phyloP scores from a whole-genome alignment of 1,284 basidiomycete genomes.

The Ceratobasidium sp. region DNA sequence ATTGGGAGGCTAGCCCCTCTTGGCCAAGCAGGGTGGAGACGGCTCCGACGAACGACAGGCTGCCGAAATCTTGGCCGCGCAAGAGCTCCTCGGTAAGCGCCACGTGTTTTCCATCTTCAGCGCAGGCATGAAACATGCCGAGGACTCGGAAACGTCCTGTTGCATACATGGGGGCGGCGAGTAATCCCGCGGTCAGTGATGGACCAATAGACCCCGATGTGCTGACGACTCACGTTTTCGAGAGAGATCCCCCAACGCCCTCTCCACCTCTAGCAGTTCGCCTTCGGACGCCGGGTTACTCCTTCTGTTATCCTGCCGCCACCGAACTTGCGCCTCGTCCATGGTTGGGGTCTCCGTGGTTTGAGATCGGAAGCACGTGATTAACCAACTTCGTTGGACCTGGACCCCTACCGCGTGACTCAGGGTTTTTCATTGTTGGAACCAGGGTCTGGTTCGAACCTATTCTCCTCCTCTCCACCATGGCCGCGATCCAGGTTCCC shows the following conservation, averaged over 20 bases:
- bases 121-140: background rate
- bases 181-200: background rate
- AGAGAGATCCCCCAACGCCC: background rate
- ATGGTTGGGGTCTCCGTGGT: background rate
- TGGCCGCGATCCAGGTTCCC: no score
- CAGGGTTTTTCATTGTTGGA: no score
- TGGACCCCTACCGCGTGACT: no score
- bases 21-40: constrained; percentile 8
- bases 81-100: background rate
- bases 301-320: background rate
- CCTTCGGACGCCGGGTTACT: constrained; percentile 21
- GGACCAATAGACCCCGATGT: no score
- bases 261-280: background rate
- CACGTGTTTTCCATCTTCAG: background rate
- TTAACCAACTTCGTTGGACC: no score
- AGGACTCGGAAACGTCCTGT: background rate
- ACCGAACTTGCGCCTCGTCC: background rate
- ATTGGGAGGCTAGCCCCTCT: constrained; percentile 10
- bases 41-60: background rate
- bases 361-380: background rate
- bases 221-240: background rate
- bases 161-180: background rate
- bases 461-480: no score
- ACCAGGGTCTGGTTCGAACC: no score
- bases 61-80: background rate